These are phyloP conservation scores for Micromonas commoda DNA, from an alignment of 139 green algal species.

Conservation along the genomic window DNA sequence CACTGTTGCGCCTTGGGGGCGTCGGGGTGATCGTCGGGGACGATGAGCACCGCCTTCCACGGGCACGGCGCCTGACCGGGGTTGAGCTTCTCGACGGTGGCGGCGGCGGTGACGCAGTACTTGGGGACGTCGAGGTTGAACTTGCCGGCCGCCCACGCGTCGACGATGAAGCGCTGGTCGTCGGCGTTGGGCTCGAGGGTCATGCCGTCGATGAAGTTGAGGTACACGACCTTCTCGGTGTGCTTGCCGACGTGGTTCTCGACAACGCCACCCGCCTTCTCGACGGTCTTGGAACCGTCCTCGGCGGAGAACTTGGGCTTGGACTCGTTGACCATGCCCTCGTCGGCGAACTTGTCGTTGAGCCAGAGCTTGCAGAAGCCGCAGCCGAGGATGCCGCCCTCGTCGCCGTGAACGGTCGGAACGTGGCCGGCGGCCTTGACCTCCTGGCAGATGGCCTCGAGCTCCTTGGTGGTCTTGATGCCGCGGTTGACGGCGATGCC, in stretches of 20 bases:
- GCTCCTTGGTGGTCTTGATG: background rate
- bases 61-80: too few relatives aligned
- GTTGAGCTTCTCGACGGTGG: background rate
- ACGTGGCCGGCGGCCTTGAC: background rate
- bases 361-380: background rate
- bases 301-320: background rate
- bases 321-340: background rate
- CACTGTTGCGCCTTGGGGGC: too few relatives aligned
- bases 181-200: slow-evolving; percentile 4
- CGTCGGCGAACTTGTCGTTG: background rate
- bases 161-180: background rate
- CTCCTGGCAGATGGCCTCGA: background rate
- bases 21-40: too few relatives aligned
- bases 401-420: background rate
- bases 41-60: too few relatives aligned
- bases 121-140: background rate
- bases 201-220: background rate
- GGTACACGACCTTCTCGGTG: background rate
- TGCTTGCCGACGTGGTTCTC: background rate
- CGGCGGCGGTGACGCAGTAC: background rate
- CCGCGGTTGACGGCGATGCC: background rate
- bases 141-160: background rate
- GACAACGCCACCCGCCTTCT: background rate
- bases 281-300: background rate
- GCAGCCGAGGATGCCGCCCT: background rate